phyloP scores from a whole-genome alignment of 148 eudicot species.

The Dysphania ambrosioides region DNA sequence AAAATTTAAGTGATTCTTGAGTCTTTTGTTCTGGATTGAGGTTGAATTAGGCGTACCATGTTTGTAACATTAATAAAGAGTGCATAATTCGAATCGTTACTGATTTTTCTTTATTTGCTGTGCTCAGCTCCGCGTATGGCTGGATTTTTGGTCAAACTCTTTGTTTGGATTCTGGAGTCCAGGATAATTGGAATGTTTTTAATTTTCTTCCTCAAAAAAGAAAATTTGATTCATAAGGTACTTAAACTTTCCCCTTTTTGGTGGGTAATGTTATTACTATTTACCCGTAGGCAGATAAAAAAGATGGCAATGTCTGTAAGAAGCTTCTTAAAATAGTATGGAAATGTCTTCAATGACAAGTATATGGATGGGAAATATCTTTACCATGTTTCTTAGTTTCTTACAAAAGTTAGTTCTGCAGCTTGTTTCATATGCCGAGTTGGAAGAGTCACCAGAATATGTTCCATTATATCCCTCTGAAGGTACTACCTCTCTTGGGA shows the following conservation, averaged over 20 bases:
- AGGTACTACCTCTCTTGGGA: conserved; percentile 39
- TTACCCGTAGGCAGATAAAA: background rate
- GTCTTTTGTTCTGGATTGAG: background rate
- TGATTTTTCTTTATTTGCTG: background rate
- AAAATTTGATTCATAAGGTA: conserved; percentile 85
- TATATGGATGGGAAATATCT: background rate
- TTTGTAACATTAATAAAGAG: background rate
- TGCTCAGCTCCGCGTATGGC: conserved; percentile 83
- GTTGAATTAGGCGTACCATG: background rate
- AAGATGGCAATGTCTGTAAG: background rate
- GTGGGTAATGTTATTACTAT: background rate
- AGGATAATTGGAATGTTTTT: conserved; percentile 53
- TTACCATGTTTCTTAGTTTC: background rate
- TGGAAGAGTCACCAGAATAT: conserved; percentile 76
- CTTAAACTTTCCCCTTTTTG: background rate
- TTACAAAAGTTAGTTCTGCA: conserved; percentile 38
- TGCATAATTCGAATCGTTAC: background rate
- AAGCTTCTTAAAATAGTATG: background rate
- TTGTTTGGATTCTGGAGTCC: conserved; percentile 69
- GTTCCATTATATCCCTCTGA: conserved; percentile 58
- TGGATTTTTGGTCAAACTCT: conserved; percentile 70
- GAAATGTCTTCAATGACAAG: background rate
- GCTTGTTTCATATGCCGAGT: conserved; percentile 82
- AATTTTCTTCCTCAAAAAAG: conserved; percentile 60
- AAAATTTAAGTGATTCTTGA: background rate